Evolutionary conservation across 441 rosid species (phyloP), one percentile per base, ranked within the genome.

Genomic region (Geranium incanum): DNA sequence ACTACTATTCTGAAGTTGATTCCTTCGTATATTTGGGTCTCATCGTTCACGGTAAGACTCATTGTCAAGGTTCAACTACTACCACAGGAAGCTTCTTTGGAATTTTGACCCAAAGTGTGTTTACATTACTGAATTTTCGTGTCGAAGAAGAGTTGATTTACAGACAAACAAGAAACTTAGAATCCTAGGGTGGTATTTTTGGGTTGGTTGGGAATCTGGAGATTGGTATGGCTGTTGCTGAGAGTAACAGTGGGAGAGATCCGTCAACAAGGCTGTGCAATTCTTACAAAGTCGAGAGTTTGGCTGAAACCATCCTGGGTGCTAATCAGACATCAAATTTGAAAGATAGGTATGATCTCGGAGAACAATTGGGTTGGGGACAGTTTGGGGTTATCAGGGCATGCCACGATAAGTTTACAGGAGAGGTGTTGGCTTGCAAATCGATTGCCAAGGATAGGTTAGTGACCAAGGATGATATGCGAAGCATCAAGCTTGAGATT

Each of bases 331-430:
- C 65, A 69, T 83, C 85, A 13, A 78, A 76, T 59, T 78, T 88
- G 82, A 85, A 76, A 59, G 93, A 88, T 57, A 74, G 78, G 59
- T 86, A 82, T 39, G 68, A 67, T 36, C 86, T 86, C 39, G 87
- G 89, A 16, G 84, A 84, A 69, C 86, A 85, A 62, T 70, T 88
- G 79, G 93, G 90, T 18, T 88, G 84, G 90, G 90, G 93, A 57
- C 90, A 86, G 71, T 88, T 88, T 73, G 90, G 93, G 75, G 86
- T 88, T 43, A 86, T 88, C 68, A 82, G 88, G 73, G 80, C 72
- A 28, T 88, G 93, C 77, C 81, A 87, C 15, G 86, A 88, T 74
- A 86, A 83, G 76, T 48, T 79, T 8, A 83, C 87, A 8, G 83
- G 90, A 73, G 93, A 86, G 81, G 78, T 80, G 28, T 72, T 85